Evolutionary conservation across 805 yeast species (phyloP).

Genomic region (Wickerhamiella brachini): DNA sequence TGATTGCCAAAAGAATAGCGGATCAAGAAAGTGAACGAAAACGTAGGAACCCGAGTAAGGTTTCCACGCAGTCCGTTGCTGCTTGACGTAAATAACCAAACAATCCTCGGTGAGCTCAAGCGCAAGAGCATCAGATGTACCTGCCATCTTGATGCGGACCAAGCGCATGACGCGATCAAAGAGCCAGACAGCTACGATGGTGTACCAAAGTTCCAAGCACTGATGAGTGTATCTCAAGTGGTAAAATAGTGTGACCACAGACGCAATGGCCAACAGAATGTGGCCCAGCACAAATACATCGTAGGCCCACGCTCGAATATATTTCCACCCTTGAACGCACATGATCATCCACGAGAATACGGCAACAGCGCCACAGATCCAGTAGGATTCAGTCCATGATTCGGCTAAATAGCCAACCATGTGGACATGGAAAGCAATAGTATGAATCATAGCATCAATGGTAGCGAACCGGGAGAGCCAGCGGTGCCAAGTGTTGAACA

Average conservation of each 20-base stretch:
- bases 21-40: constrained; percentile 36
- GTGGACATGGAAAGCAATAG: constrained; percentile 35
- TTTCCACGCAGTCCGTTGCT: constrained; percentile 14
- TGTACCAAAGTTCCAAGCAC: constrained; percentile 37
- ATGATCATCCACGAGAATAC: constrained; percentile 22
- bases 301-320: constrained; percentile 26
- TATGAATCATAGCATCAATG: constrained; percentile 38
- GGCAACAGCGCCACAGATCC: constrained; percentile 20
- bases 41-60: constrained; percentile 33
- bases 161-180: constrained; percentile 48
- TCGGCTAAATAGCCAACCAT: constrained; percentile 15
- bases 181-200: constrained; percentile 50
- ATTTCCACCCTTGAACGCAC: constrained; percentile 24
- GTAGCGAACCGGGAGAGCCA: constrained; percentile 43
- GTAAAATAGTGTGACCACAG: constrained; percentile 42
- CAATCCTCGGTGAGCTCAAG: constrained; percentile 21
- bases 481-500: constrained; percentile 46
- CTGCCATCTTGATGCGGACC: constrained; percentile 28
- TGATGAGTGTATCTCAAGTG: constrained; percentile 35
- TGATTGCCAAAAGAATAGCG: constrained; percentile 44
- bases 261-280: constrained; percentile 37
- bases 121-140: constrained; percentile 5
- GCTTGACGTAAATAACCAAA: constrained; percentile 34
- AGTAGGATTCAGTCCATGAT: constrained; percentile 12
- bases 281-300: constrained; percentile 48